Evolutionary conservation across 768 basidiomycete species (phyloP).

Genomic region (Auriscalpium vulgare): DNA sequence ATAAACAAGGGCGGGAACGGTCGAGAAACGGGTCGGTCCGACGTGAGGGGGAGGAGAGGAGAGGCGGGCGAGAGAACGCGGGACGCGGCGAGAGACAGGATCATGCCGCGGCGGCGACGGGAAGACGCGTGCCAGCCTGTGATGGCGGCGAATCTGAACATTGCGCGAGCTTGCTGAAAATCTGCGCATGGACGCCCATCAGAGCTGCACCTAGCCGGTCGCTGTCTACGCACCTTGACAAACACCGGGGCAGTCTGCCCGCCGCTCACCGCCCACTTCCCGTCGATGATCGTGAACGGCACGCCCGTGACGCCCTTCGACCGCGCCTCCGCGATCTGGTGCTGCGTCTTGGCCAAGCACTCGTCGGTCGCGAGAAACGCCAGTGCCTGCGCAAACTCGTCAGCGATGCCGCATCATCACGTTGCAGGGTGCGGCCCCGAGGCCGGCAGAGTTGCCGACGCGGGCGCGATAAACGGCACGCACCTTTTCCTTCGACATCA

Average conservation of each 20-base stretch:
- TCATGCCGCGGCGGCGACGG: constrained; percentile 6
- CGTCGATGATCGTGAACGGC: constrained; percentile 72
- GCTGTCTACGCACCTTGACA: constrained; percentile 41
- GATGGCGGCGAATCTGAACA: constrained; percentile 3
- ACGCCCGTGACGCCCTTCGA: constrained; percentile 68
- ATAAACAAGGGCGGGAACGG: too few species aligned
- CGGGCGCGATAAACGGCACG: constrained; percentile 18
- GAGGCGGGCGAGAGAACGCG: too few species aligned
- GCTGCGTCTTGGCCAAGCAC: constrained; percentile 53
- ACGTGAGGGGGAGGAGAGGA: too few species aligned
- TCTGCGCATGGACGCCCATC: constrained; percentile 1
- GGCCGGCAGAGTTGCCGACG: not conserved
- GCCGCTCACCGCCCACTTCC: constrained; percentile 70
- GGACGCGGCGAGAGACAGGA: not conserved
- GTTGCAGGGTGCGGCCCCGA: too few species aligned
- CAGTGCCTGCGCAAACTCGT: constrained; percentile 36
- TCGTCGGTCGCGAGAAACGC: constrained; percentile 61
- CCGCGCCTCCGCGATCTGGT: constrained; percentile 54
- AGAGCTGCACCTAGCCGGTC: not conserved
- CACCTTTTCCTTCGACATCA: constrained; percentile 59
- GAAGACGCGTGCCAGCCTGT: constrained; percentile 3
- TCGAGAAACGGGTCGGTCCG: too few species aligned
- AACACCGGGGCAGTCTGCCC: constrained; percentile 68
- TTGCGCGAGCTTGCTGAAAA: constrained; percentile 14
- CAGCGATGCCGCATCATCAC: too few species aligned